phyloP scores from a whole-genome alignment of 768 basidiomycete species.

The Daedaleopsis nitida region DNA sequence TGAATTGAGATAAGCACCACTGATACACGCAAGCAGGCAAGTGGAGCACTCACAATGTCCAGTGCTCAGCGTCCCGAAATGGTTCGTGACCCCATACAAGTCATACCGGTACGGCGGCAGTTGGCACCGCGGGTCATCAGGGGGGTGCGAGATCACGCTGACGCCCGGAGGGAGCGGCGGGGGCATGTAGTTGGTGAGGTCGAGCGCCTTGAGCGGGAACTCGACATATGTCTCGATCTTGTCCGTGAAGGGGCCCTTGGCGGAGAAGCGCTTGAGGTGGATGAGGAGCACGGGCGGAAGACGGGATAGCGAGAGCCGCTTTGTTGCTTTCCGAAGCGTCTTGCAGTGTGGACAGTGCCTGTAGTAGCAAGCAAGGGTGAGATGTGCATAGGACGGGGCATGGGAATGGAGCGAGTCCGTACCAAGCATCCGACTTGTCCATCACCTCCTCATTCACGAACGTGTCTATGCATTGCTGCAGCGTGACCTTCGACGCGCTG shows the following conservation, averaged over 20 bases:
- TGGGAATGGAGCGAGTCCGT: slow-evolving; percentile 25
- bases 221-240: slow-evolving; percentile 96
- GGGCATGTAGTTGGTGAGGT: slow-evolving; percentile 84
- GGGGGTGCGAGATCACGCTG: slow-evolving; percentile 43
- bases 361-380: not conserved
- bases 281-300: slow-evolving; percentile 92
- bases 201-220: slow-evolving; percentile 68
- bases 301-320: slow-evolving; percentile 86
- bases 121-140: slow-evolving; percentile 78
- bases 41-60: slow-evolving; percentile 81
- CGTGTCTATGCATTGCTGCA: slow-evolving; percentile 83
- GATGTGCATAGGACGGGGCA: not conserved
- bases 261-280: slow-evolving; percentile 90
- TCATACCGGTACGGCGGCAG: slow-evolving; percentile 92
- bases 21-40: not conserved
- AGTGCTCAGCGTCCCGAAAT: slow-evolving; percentile 90
- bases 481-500: slow-evolving; percentile 57
- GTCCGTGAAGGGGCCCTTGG: slow-evolving; percentile 90
- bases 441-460: slow-evolving; percentile 91
- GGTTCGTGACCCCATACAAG: slow-evolving; percentile 93
- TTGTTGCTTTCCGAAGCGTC: slow-evolving; percentile 80
- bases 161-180: slow-evolving; percentile 69
- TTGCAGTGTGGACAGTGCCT: slow-evolving; percentile 98
- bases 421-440: slow-evolving; percentile 96
- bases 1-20: slow-evolving; percentile 11